Evolutionary conservation across 2,329 filamentous ascomycete species (phyloP).

Genomic region (Sphaceloma murrayae): DNA sequence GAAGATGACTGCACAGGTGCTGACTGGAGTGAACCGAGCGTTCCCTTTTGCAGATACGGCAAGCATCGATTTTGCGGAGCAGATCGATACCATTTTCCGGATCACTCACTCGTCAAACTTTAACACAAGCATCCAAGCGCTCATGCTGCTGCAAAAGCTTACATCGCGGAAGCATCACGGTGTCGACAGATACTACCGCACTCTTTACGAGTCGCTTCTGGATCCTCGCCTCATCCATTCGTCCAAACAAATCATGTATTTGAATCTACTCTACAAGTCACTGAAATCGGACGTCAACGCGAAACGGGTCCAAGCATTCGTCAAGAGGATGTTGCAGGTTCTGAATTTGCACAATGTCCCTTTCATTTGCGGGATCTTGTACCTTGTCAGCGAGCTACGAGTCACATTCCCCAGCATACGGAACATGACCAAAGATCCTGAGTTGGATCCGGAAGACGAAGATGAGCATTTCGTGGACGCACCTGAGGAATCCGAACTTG

Average conservation of each 20-base stretch:
- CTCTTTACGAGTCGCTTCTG: slow-evolving; percentile 86
- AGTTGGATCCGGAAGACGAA: slow-evolving; percentile 63
- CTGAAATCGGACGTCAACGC: slow-evolving; percentile 85
- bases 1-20: slow-evolving; percentile 81
- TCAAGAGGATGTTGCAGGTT: slow-evolving; percentile 84
- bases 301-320: slow-evolving; percentile 88
- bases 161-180: slow-evolving; percentile 69
- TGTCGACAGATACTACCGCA: slow-evolving; percentile 87
- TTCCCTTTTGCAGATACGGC: slow-evolving; percentile 85
- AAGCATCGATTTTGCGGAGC: slow-evolving; percentile 68
- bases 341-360: slow-evolving; percentile 81
- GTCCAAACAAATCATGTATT: slow-evolving; percentile 89
- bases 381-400: slow-evolving; percentile 73
- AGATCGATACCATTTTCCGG: slow-evolving; percentile 87
- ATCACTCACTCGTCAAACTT: slow-evolving; percentile 98
- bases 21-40: slow-evolving; percentile 91
- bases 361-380: slow-evolving; percentile 88
- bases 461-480: slow-evolving; percentile 63
- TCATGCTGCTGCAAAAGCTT: slow-evolving; percentile 90
- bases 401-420: slow-evolving; percentile 69
- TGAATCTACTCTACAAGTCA: slow-evolving; percentile 82
- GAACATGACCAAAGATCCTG: slow-evolving; percentile 68
- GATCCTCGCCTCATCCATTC: slow-evolving; percentile 81
- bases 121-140: slow-evolving; percentile 93
- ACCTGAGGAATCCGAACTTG: slow-evolving; percentile 43